Evolutionary conservation across 768 basidiomycete species (phyloP).

Genomic region (Leccinum subgranulosum): DNA sequence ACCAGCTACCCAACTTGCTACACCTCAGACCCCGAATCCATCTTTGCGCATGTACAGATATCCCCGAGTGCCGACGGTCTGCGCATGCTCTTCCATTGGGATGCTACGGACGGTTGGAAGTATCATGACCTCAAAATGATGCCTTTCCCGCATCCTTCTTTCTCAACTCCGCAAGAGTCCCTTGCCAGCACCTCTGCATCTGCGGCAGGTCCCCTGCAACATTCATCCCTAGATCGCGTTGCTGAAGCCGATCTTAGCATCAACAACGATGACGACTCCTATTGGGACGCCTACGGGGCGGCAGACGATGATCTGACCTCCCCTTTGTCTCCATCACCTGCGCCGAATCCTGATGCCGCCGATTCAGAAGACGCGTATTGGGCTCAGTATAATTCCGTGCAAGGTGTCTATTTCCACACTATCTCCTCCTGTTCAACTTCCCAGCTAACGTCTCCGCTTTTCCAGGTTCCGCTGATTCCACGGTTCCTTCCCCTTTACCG

Average conservation of each 20-base stretch:
- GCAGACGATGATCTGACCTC: slow-evolving; percentile 28
- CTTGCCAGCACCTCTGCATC: slow-evolving; percentile 23
- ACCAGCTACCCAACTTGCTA: slow-evolving; percentile 34
- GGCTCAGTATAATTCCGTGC: slow-evolving; percentile 68
- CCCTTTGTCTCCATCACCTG: slow-evolving; percentile 14
- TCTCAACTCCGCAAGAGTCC: slow-evolving; percentile 26
- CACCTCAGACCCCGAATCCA: slow-evolving; percentile 47
- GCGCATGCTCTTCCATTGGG: slow-evolving; percentile 70
- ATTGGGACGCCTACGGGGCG: slow-evolving; percentile 66
- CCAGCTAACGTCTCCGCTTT: background rate
- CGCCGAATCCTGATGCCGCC: slow-evolving; percentile 9
- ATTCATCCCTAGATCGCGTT: background rate
- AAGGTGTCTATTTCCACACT: slow-evolving; percentile 45
- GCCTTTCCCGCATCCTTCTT: slow-evolving; percentile 59
- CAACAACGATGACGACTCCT: slow-evolving; percentile 46
- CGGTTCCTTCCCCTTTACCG: slow-evolving; percentile 50
- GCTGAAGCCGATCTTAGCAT: slow-evolving; percentile 20
- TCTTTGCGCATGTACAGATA: slow-evolving; percentile 57
- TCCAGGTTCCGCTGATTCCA: slow-evolving; percentile 71
- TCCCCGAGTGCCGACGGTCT: slow-evolving; percentile 36
- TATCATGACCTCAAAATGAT: slow-evolving; percentile 68
- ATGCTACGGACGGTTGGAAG: slow-evolving; percentile 53
- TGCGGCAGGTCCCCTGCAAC: background rate
- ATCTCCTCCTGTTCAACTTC: slow-evolving; percentile 3
- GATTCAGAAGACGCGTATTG: slow-evolving; percentile 64